Conservation (phyloP, 179 eudicot genomes). For the Vitellaria paradoxa region DNA sequence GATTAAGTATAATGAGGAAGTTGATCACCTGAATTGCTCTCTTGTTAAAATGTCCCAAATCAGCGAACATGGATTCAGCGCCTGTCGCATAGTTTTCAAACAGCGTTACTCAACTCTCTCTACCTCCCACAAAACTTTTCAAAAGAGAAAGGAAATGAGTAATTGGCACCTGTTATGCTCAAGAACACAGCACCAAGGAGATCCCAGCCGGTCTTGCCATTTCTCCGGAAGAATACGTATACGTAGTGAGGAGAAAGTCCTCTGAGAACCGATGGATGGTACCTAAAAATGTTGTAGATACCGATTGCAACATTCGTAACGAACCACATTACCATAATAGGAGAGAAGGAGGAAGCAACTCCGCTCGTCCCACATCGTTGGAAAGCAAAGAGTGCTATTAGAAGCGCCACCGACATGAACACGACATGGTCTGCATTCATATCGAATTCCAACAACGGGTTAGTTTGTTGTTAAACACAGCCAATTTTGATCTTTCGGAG, state of each 20-base stretch:
- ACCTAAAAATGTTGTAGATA: constrained; percentile 35
- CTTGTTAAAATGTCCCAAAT: constrained; percentile 47
- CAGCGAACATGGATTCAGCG: constrained; percentile 64
- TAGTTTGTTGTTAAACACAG: too few relatives aligned
- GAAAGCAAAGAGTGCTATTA: constrained; percentile 27
- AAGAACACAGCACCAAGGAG: constrained; percentile 46
- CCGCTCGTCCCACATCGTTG: constrained; percentile 43
- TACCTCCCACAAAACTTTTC: background rate
- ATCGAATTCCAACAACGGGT: too few relatives aligned
- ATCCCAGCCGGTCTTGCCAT: constrained; percentile 36
- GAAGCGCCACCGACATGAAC: constrained; percentile 18
- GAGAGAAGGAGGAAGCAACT: constrained; percentile 41
- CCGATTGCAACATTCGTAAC: constrained; percentile 38
- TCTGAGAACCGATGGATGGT: constrained; percentile 36
- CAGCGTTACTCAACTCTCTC: background rate
- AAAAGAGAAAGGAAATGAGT: background rate
- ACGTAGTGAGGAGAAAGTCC: constrained; percentile 44
- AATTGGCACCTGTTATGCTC: constrained; percentile 27
- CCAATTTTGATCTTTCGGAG: too few relatives aligned
- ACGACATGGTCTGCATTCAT: constrained; percentile 29
- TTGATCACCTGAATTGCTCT: constrained; percentile 32
- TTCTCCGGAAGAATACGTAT: constrained; percentile 26
- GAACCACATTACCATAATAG: constrained; percentile 41
- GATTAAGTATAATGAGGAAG: too few relatives aligned
- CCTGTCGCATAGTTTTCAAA: constrained; percentile 19